Base-by-base conservation (phyloP, 306 rosid genomes). In the Cucurbita ficifolia region DNA sequence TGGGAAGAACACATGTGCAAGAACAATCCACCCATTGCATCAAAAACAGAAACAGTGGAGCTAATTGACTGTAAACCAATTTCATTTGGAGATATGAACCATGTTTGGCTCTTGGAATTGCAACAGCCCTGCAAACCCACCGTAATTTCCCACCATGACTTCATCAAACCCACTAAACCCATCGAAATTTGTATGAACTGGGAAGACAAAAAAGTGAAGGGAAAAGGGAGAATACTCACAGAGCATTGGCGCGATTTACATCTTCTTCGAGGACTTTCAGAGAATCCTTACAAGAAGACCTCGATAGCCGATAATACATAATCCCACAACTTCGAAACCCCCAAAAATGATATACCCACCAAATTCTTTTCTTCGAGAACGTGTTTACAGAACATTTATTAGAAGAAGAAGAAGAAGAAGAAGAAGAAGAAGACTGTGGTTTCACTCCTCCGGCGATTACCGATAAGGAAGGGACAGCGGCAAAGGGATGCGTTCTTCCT, bases 181-280 rank as follows among this genome's bases (percentile, higher is more conserved):
- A 62, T 39, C 49, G 2, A 38, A 17, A 4, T 59, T 35, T 35
- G 2, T 59, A 24, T 24, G 64, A 58, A 58, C 64, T 12, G 64
- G 14, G 9, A 33, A 59, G 43, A 33, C 0, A 57, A 24, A 57
- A 35, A 22, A 42, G 40, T 16, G 42, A 51, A 10, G 8, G 17
- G 33, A 24, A 65, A 67, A 14, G 7, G 21, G 53, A n/a, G n/a
- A n/a, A 52, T 65, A 77, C 91, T 87, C 61, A 91, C 97, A 91
- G 80, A 78, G 81, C 58, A 82, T 91, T 91, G 65, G 97, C 97
- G 76, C 86, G 91, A 39, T 87, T 86, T 59, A 91, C 82, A 78
- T 91, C 97, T 80, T 86, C 83, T 79, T 91, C 91, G 22, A 91
- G 84, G 71, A 82, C 84, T 86, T 86, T 84, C 40, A 91, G 85